Conservation (phyloP, 306 rosid species). For the Mimosa pudica region DNA sequence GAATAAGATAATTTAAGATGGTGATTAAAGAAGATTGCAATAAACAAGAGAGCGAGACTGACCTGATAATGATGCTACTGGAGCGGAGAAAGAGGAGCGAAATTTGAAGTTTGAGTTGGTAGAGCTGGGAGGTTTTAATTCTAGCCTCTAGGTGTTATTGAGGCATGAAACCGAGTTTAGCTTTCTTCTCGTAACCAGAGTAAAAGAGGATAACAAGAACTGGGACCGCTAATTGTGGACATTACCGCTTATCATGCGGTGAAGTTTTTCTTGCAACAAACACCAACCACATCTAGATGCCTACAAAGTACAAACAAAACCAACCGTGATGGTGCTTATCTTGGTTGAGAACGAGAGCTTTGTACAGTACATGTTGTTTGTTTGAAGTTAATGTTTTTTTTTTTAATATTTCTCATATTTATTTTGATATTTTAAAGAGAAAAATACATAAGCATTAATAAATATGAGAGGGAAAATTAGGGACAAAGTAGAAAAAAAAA, state of each 20-base stretch:
- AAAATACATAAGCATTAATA: too few relatives aligned
- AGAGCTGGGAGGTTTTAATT: not conserved
- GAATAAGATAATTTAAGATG: not conserved
- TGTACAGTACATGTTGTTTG: too few relatives aligned
- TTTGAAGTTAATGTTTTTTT: too few relatives aligned
- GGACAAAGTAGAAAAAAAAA: too few relatives aligned
- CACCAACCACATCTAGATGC: slow-evolving; percentile 25
- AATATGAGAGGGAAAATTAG: too few relatives aligned
- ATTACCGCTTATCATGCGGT: slow-evolving; percentile 23
- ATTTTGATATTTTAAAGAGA: too few relatives aligned
- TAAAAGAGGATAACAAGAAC: slow-evolving; percentile 31
- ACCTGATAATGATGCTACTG: slow-evolving; percentile 31
- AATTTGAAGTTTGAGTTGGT: not conserved
- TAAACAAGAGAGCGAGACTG: slow-evolving; percentile 35
- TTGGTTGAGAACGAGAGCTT: not conserved
- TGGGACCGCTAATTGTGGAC: slow-evolving; percentile 37
- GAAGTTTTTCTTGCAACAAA: slow-evolving; percentile 7
- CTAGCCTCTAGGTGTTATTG: not conserved
- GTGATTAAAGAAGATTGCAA: not conserved
- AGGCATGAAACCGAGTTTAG: not conserved
- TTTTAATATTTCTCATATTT: too few relatives aligned
- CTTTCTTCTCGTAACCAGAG: slow-evolving; percentile 6
- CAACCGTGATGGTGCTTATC: not conserved
- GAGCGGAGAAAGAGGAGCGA: slow-evolving; percentile 13
- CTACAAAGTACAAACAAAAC: not conserved